Conservation (phyloP, 1,284 basidiomycete genomes). For the Sporisorium exsertum region DNA sequence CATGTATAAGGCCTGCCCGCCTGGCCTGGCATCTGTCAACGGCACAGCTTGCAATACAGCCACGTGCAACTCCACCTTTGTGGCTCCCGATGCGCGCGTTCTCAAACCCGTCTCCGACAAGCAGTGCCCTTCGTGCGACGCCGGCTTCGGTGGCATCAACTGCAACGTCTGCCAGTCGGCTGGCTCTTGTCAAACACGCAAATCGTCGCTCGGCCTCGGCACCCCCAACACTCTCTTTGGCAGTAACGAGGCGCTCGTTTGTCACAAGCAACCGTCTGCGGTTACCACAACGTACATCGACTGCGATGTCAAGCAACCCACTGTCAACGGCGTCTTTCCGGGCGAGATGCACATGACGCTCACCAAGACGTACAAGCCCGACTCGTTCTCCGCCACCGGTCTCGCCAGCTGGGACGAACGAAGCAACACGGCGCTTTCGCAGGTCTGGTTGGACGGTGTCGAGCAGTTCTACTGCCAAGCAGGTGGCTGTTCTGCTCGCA, state of each 20-base stretch:
- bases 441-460: slow-evolving; percentile 56
- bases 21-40: slow-evolving; percentile 46
- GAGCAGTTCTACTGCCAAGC: slow-evolving; percentile 65
- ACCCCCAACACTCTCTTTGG: slow-evolving; percentile 30
- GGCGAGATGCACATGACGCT: slow-evolving; percentile 56
- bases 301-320: slow-evolving; percentile 48
- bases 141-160: slow-evolving; percentile 57
- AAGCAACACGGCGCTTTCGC: slow-evolving; percentile 49
- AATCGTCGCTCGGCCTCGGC: slow-evolving; percentile 24
- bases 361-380: slow-evolving; percentile 48
- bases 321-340: slow-evolving; percentile 50
- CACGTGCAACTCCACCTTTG: slow-evolving; percentile 56
- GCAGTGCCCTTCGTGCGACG: slow-evolving; percentile 47
- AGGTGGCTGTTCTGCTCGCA: slow-evolving; percentile 38
- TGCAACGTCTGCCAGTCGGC: slow-evolving; percentile 58
- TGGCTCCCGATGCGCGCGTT: slow-evolving; percentile 36
- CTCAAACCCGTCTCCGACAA: slow-evolving; percentile 33
- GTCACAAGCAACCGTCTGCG: slow-evolving; percentile 56
- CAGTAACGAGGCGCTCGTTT: slow-evolving; percentile 45
- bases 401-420: slow-evolving; percentile 46
- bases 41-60: slow-evolving; percentile 50
- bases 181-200: slow-evolving; percentile 44
- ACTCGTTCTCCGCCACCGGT: slow-evolving; percentile 43
- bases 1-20: slow-evolving; percentile 53
- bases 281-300: slow-evolving; percentile 51